Evolutionary conservation across 202 grass and related monocot species (phyloP), one percentile per base, ranked within the genome.

Genomic region (Zizania palustris): DNA sequence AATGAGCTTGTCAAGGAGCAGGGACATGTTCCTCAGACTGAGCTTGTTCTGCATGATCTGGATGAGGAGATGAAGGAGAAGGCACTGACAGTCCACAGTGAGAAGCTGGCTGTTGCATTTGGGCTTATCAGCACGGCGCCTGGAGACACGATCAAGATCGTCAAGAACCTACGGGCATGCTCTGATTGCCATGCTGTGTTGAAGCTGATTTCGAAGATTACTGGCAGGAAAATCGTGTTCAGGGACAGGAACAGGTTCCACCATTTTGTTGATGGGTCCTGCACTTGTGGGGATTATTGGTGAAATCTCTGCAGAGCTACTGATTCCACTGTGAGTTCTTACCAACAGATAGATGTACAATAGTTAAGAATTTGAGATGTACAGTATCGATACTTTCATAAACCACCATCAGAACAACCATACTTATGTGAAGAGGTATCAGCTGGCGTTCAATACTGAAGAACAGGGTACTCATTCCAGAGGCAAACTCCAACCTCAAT

Each of bases 241-340:
- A 90, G 91, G 77, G 94, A 97, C 80, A 73, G 88, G 48, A 92
- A 82, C 83, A 82, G 94, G 37, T 93, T 97, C 69, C 94, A 93
- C 73, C 86, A 93, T 88, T 97, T 97, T 65, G 76, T 83, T 3
- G 80, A 97, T 15, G 94, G 91, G 40, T 81, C 45, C 3, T 97
- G 94, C 73, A 88, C 73, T 37, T 97, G 94, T 38, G 94, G 87
- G 13, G 91, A 97, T 86, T 93, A 93, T 63, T 97, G 94, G 94
- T 97, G 90, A 96, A 28, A 28, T 28, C 28, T 28, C 28, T 28
- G 28, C 28, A 28, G 28, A 28, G 28, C 28, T 28, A 28, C 28
- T 28, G 28, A 28, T 28, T 28, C 28, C 28, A 28, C 2, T 28
- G 28, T 28, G 28, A 28, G 28, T 28, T 0, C 28, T 28, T 28